Base-by-base conservation (phyloP, 2,329 filamentous ascomycete species). In the Tolypocladium endophyticum region DNA sequence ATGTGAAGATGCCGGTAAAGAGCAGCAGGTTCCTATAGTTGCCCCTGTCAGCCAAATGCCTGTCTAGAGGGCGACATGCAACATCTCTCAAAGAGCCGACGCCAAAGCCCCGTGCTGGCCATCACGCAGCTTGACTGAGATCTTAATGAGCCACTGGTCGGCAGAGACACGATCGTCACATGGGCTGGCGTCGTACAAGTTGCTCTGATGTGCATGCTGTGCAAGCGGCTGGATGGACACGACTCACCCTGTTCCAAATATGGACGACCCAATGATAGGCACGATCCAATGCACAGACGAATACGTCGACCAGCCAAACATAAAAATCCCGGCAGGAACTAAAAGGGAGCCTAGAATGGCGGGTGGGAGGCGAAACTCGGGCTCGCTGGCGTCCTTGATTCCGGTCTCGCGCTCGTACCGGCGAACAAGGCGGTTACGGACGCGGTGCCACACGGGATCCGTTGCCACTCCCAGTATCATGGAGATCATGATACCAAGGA, bases 271-370 rank as follows among this genome's bases (percentile, higher is more conserved):
- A 73, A 92, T 86, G 64, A 91, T 87, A 33, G 88, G 87, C 54
- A 86, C 80, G 62, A 90, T 88, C 86, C 86, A 93, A 73, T 90
- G 87, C 56, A 96, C 82, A 65, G 73, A 81, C 2, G 86, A 73
- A 71, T 87, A 92, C 18, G 88, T 88, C 5, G 89, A 92, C 89
- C 91, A 96, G 11, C 85, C 91, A 74, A 96, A 96, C 75, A 90
- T 88, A 72, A 97, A 96, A 20, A 97, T 75, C 8, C 90, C 90
- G 59, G 89, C 77, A 6, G 92, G 90, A 38, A 94, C 90, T 12
- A 96, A 74, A 53, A 91, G 73, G 0, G 86, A 86, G n/a, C 92
- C 93, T 9, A 80, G 71, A 57, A 92, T 88, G 25, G 86, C 84
- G 39, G 90, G 85, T 8, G 90, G 89, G 39, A 97, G 81, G 62